These are phyloP conservation scores for Metschnikowia similis DNA, from an alignment of 805 yeast genomes.

Conservation along the genomic window DNA sequence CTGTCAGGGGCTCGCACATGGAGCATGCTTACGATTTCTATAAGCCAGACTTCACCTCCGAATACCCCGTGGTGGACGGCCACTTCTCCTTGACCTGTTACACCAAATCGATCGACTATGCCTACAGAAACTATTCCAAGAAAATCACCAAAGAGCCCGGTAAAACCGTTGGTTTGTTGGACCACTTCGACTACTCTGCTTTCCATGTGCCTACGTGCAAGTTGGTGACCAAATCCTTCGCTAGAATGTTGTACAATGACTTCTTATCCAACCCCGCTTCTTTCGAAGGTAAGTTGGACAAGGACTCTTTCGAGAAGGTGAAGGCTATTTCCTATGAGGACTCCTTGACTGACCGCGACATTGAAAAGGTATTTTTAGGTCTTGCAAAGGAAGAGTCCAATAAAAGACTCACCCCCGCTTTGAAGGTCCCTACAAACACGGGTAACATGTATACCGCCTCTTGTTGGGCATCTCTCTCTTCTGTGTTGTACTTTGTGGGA, in stretches of 20 bases:
- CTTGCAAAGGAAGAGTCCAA: slow-evolving; percentile 66
- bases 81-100: slow-evolving; percentile 93
- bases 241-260: slow-evolving; percentile 87
- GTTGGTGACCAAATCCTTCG: slow-evolving; percentile 87
- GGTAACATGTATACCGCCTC: slow-evolving; percentile 99
- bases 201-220: slow-evolving; percentile 99
- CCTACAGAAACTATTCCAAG: slow-evolving; percentile 76
- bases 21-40: slow-evolving; percentile 97
- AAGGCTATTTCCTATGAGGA: slow-evolving; percentile 64
- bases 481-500: slow-evolving; percentile 72
- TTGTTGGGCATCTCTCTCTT: slow-evolving; percentile 80
- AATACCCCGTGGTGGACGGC: slow-evolving; percentile 97
- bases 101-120: slow-evolving; percentile 85
- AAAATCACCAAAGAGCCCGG: slow-evolving; percentile 52
- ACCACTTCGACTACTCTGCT: slow-evolving; percentile 84
- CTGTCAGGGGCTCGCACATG: slow-evolving; percentile 88
- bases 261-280: slow-evolving; percentile 64
- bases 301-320: slow-evolving; percentile 50
- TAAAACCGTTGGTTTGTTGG: slow-evolving; percentile 54
- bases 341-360: slow-evolving; percentile 69
- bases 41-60: slow-evolving; percentile 94
- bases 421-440: slow-evolving; percentile 88
- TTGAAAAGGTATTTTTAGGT: slow-evolving; percentile 82
- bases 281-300: slow-evolving; percentile 41
- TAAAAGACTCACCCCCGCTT: slow-evolving; percentile 72